These are phyloP conservation scores for Trichothecium sympodiale DNA, from an alignment of 2,329 filamentous ascomycete genomes.

Conservation along the genomic window DNA sequence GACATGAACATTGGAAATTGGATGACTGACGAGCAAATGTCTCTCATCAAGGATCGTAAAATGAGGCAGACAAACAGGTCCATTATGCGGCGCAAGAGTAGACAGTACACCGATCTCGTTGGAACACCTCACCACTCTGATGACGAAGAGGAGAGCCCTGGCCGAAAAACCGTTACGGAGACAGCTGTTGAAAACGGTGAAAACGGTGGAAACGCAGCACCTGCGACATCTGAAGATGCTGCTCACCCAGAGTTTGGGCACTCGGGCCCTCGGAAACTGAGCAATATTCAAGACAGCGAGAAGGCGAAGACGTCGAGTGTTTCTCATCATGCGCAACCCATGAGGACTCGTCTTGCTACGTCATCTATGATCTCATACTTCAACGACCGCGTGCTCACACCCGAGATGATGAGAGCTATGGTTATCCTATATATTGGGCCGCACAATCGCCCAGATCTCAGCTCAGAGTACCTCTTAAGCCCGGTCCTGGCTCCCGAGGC, in stretches of 20 bases:
- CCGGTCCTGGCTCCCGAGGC: slow-evolving; percentile 81
- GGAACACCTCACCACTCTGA: slow-evolving; percentile 75
- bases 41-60: slow-evolving; percentile 74
- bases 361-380: slow-evolving; percentile 98
- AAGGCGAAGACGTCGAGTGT: slow-evolving; percentile 12
- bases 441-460: slow-evolving; percentile 86
- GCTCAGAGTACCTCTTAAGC: slow-evolving; percentile 79
- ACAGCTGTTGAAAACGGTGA: not conserved
- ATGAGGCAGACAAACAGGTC: slow-evolving; percentile 67
- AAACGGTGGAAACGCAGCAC: not conserved
- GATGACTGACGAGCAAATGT: slow-evolving; percentile 99
- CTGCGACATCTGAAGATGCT: slow-evolving; percentile 9
- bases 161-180: slow-evolving; percentile 11
- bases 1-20: slow-evolving; percentile 98
- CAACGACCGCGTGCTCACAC: slow-evolving; percentile 86
- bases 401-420: slow-evolving; percentile 99
- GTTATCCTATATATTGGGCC: slow-evolving; percentile 95
- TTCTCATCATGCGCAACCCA: slow-evolving; percentile 43
- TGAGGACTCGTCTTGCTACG: slow-evolving; percentile 82
- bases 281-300: slow-evolving; percentile 5
- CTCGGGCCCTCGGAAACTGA: slow-evolving; percentile 25
- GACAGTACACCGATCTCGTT: slow-evolving; percentile 76
- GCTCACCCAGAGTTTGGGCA: slow-evolving; percentile 41
- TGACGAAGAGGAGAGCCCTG: slow-evolving; percentile 48
- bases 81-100: slow-evolving; percentile 73